phyloP scores from a whole-genome alignment of 2,329 filamentous ascomycete species.

The Herpotrichia juniperi region DNA sequence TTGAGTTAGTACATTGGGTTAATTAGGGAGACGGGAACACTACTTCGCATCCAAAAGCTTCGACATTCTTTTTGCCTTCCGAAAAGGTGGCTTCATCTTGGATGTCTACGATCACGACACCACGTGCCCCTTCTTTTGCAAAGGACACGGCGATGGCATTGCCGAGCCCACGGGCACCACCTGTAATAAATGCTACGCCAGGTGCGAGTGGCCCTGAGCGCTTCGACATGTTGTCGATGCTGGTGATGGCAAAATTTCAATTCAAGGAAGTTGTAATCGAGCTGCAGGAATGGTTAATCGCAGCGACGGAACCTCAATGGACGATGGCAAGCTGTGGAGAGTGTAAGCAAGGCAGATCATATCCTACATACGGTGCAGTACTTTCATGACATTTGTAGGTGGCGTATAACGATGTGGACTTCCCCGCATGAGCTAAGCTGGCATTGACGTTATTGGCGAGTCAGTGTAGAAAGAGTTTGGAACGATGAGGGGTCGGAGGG shows the following conservation, averaged over 20 bases:
- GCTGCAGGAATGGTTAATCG: no score
- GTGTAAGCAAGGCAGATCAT: background rate
- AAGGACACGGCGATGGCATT: conserved; percentile 25
- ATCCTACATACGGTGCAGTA: background rate
- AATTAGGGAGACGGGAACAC: background rate
- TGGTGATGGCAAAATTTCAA: background rate
- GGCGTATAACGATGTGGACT: background rate
- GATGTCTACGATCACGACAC: conserved; percentile 19
- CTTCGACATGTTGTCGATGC: conserved; percentile 1
- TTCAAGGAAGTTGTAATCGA: background rate
- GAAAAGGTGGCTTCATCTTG: conserved; percentile 18
- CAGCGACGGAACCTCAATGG: no score
- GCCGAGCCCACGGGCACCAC: conserved; percentile 21
- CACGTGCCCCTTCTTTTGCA: conserved; percentile 22
- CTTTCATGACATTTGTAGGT: background rate
- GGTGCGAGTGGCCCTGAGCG: conserved; percentile 20
- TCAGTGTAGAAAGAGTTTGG: no score
- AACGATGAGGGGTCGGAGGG: no score
- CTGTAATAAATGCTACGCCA: conserved; percentile 24
- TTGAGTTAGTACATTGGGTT: background rate
- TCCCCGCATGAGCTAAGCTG: background rate
- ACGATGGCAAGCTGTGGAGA: background rate
- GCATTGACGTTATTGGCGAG: background rate
- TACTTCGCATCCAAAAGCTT: conserved; percentile 16
- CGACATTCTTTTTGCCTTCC: conserved; percentile 16